phyloP scores from a whole-genome alignment of 495 filamentous ascomycete species.

The Letharia lupina region DNA sequence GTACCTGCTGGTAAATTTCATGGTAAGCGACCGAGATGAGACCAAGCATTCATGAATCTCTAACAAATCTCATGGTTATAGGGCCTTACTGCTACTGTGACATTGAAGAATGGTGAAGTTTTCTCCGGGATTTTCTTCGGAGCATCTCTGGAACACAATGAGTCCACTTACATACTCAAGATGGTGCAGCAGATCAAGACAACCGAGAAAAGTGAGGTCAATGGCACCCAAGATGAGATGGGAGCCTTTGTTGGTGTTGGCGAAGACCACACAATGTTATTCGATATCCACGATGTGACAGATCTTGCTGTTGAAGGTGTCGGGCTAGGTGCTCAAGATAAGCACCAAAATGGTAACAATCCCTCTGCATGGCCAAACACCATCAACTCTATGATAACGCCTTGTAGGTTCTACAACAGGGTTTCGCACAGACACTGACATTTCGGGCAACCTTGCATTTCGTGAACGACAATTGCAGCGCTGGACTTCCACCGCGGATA shows the following conservation, averaged over 20 bases:
- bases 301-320: slow-evolving; percentile 57
- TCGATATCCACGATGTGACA: slow-evolving; percentile 67
- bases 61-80: slow-evolving; percentile 27
- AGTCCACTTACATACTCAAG: slow-evolving; percentile 63
- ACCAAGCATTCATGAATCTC: background rate
- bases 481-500: slow-evolving; percentile 70
- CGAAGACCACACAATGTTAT: slow-evolving; percentile 63
- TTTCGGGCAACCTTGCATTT: slow-evolving; percentile 61
- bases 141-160: slow-evolving; percentile 47
- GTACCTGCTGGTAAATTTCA: slow-evolving; percentile 53
- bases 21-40: slow-evolving; percentile 39
- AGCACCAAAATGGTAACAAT: slow-evolving; percentile 63
- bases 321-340: slow-evolving; percentile 41
- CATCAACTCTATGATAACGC: slow-evolving; percentile 4
- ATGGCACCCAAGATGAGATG: slow-evolving; percentile 45
- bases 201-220: slow-evolving; percentile 41
- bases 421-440: slow-evolving; percentile 84
- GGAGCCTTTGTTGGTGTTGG: slow-evolving; percentile 52
- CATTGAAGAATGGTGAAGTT: slow-evolving; percentile 59
- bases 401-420: slow-evolving; percentile 40
- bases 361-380: background rate
- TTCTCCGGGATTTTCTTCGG: slow-evolving; percentile 65
- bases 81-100: slow-evolving; percentile 61
- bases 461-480: slow-evolving; percentile 72
- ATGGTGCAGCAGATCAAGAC: slow-evolving; percentile 65